Base-by-base conservation (phyloP, 2,329 filamentous ascomycete species). In the Didymella segeticola region DNA sequence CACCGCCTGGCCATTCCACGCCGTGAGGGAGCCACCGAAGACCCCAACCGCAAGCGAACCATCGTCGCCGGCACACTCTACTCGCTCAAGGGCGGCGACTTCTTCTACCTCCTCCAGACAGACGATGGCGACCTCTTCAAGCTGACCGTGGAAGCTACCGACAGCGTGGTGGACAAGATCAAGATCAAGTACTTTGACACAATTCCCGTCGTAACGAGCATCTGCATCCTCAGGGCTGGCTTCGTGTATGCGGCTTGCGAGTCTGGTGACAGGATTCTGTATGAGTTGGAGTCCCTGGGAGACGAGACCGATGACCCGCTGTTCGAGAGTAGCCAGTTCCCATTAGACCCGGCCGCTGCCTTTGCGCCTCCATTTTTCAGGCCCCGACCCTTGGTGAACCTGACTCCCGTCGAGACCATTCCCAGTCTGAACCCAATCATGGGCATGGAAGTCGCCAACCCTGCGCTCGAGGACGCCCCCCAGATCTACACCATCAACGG, bases 41-140 rank as follows among this genome's bases (percentile, higher is more conserved):
- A 99, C 69, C 93, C 93, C 0, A 88, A 92, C 56, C 85, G 96
- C 54, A 97, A 96, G 74, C 88, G 95, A 23, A 87, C 81, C 26
- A 95, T 99, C 54, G 87, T 93, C 1, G 85, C 90, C 2, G 95
- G 95, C 43, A 92, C 96, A n/a, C 93, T 98, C 87, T 95, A 99
- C 78, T 96, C 96, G 74, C 88, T 97, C 72, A 93, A 95, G 67
- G 92, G 92, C 23, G 92, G 93, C 1, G 69, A 73, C 38, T 99
- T 99, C 78, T 99, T 99, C 80, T 96, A 98, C 73, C 84, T 99
- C 2, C 79, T 99, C 0, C 95, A 99, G 73, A 92, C 90, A 0
- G 95, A 99, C 53, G 96, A 99, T 72, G 95, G 95, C n/a, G 96
- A 99, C 74, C 81, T 99, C 6, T 98, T 99, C 83, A 98, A 98